phyloP scores from a whole-genome alignment of 257 asterid species.

The Capsicum chinense region DNA sequence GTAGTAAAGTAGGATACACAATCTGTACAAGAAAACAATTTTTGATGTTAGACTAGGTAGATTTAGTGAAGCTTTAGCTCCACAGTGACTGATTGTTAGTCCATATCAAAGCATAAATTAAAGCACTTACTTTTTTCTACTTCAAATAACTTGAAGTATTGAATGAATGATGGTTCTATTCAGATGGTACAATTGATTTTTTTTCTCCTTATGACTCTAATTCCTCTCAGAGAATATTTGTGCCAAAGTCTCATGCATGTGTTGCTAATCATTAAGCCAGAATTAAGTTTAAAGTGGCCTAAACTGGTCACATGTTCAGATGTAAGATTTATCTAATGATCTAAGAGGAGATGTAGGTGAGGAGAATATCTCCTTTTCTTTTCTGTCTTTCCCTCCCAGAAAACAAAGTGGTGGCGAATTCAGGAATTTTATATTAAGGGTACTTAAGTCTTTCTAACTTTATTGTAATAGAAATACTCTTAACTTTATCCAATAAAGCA shows the following conservation, averaged over 20 bases:
- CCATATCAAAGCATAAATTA: not conserved
- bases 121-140: not conserved
- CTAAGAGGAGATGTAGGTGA: too few species aligned
- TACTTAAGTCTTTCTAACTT: too few species aligned
- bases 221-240: not conserved
- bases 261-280: not conserved
- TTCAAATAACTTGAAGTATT: not conserved
- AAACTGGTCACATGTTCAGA: not conserved
- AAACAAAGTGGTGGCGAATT: too few species aligned
- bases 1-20: not conserved
- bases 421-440: too few species aligned
- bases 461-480: too few species aligned
- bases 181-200: not conserved
- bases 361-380: too few species aligned
- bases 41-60: constrained; percentile 20
- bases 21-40: not conserved
- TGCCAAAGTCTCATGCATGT: not conserved
- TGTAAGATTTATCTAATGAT: too few species aligned
- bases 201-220: not conserved
- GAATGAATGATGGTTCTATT: not conserved
- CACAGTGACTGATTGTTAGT: constrained; percentile 14
- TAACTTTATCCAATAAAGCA: too few species aligned
- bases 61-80: not conserved
- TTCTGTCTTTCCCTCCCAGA: too few species aligned
- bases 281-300: not conserved